These are phyloP conservation scores for Collybiopsis confluens DNA, from an alignment of 768 basidiomycete genomes.

Conservation along the genomic window DNA sequence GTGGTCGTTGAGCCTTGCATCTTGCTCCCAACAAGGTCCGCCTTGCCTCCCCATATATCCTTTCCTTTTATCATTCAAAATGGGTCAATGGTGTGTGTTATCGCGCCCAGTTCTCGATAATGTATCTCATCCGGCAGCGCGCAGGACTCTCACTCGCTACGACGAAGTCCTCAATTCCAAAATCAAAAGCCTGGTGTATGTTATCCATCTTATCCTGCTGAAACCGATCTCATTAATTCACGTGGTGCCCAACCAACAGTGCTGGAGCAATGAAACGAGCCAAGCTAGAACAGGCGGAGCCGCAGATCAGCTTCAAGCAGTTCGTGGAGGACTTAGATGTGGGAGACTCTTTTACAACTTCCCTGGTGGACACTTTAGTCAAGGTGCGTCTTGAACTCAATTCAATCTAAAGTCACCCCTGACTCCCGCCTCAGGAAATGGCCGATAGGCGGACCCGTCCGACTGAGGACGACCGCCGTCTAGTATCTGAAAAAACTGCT, in stretches of 20 bases:
- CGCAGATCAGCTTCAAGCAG: slow-evolving; percentile 64
- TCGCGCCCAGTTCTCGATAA: slow-evolving; percentile 6
- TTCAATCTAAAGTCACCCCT: slow-evolving; percentile 6
- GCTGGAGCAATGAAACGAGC: slow-evolving; percentile 70
- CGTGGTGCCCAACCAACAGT: slow-evolving; percentile 28
- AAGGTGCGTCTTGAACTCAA: slow-evolving; percentile 65
- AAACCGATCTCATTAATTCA: slow-evolving; percentile 6
- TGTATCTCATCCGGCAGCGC: neutral
- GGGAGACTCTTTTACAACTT: slow-evolving; percentile 77
- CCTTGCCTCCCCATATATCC: neutral
- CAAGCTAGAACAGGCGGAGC: slow-evolving; percentile 59
- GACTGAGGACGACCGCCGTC: slow-evolving; percentile 47
- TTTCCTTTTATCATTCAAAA: slow-evolving; percentile 19
- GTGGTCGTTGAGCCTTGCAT: too few species aligned
- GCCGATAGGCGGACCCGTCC: slow-evolving; percentile 65
- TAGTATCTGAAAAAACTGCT: slow-evolving; percentile 66
- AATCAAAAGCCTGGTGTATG: slow-evolving; percentile 73
- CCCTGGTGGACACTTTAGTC: slow-evolving; percentile 71
- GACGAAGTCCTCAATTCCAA: slow-evolving; percentile 73
- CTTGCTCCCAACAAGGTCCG: too few species aligned
- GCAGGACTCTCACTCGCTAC: slow-evolving; percentile 67
- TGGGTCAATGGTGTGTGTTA: slow-evolving; percentile 67
- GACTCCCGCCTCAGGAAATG: slow-evolving; percentile 50
- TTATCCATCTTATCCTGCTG: slow-evolving; percentile 1
- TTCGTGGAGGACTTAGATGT: slow-evolving; percentile 76